Conservation (phyloP, 1,139 yeast genomes). For the Suzukiozyma palmioleophila region DNA sequence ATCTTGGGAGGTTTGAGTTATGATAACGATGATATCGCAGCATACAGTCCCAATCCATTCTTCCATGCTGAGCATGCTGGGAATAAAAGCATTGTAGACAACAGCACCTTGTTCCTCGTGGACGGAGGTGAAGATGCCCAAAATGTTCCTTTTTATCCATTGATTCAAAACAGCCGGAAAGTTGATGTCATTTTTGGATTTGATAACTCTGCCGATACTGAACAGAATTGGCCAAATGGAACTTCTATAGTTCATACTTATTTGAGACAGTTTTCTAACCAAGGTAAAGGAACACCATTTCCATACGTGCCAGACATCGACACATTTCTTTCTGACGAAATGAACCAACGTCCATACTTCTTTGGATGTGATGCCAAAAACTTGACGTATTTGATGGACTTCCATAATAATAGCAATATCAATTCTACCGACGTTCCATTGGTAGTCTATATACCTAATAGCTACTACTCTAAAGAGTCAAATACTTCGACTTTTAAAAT, state of each 20-base stretch:
- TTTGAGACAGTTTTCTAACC: slow-evolving; percentile 42
- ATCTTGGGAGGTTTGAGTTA: slow-evolving; percentile 24
- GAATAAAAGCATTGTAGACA: slow-evolving; percentile 20
- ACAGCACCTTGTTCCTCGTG: slow-evolving; percentile 56
- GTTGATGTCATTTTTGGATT: slow-evolving; percentile 78
- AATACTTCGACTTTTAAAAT: slow-evolving; percentile 39
- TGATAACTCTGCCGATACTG: slow-evolving; percentile 83
- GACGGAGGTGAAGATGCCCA: slow-evolving; percentile 90
- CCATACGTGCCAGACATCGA: slow-evolving; percentile 37
- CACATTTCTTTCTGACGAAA: slow-evolving; percentile 23
- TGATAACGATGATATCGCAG: slow-evolving; percentile 34
- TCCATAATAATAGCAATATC: slow-evolving; percentile 22
- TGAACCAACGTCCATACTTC: slow-evolving; percentile 32
- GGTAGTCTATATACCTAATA: slow-evolving; percentile 36
- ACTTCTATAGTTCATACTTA: slow-evolving; percentile 57
- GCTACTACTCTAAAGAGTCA: slow-evolving; percentile 24
- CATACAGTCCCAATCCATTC: slow-evolving; percentile 41
- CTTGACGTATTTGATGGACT: slow-evolving; percentile 23
- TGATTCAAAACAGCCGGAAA: slow-evolving; percentile 65
- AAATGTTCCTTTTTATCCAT: slow-evolving; percentile 74
- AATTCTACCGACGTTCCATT: slow-evolving; percentile 37
- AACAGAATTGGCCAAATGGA: slow-evolving; percentile 72
- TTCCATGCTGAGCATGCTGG: slow-evolving; percentile 16
- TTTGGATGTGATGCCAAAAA: slow-evolving; percentile 38
- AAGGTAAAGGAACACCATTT: slow-evolving; percentile 37